Evolutionary conservation across 1,284 basidiomycete species (phyloP).

Genomic region (Leccinum angustisporum): DNA sequence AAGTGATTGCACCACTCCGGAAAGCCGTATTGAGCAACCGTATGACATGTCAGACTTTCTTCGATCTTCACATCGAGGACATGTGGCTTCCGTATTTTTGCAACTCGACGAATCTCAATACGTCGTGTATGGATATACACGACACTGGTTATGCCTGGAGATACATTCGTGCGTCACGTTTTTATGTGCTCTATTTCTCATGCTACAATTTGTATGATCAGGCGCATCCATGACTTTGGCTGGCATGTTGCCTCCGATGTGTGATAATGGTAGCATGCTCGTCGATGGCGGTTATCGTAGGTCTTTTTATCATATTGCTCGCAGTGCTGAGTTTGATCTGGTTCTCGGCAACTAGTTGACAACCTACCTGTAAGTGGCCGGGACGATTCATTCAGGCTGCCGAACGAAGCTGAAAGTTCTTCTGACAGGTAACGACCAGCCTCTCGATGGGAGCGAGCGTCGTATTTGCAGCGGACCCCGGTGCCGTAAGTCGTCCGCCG

Average conservation of each 20-base stretch:
- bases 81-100: slow-evolving; percentile 99
- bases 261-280: slow-evolving; percentile 92
- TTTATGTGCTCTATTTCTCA: not conserved
- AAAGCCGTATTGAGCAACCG: not conserved
- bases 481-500: slow-evolving; percentile 58
- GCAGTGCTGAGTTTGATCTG: slow-evolving; percentile 3
- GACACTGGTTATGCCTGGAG: slow-evolving; percentile 95
- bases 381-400: not conserved
- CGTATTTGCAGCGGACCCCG: slow-evolving; percentile 97
- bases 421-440: slow-evolving; percentile 79
- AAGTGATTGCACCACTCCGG: slow-evolving; percentile 5
- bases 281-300: slow-evolving; percentile 92
- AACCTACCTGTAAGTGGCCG: slow-evolving; percentile 73
- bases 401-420: slow-evolving; percentile 7
- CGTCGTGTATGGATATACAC: slow-evolving; percentile 96
- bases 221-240: slow-evolving; percentile 98
- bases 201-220: slow-evolving; percentile 21
- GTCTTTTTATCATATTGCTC: slow-evolving; percentile 28
- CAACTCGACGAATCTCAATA: slow-evolving; percentile 98
- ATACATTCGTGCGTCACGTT: slow-evolving; percentile 65
- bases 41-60: slow-evolving; percentile 64
- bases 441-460: slow-evolving; percentile 87
- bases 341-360: slow-evolving; percentile 59
- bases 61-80: slow-evolving; percentile 95
- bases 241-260: slow-evolving; percentile 91